Evolutionary conservation across 192 early-diverging fungal genomes (phyloP).

Genomic region (Linnemannia exigua): DNA sequence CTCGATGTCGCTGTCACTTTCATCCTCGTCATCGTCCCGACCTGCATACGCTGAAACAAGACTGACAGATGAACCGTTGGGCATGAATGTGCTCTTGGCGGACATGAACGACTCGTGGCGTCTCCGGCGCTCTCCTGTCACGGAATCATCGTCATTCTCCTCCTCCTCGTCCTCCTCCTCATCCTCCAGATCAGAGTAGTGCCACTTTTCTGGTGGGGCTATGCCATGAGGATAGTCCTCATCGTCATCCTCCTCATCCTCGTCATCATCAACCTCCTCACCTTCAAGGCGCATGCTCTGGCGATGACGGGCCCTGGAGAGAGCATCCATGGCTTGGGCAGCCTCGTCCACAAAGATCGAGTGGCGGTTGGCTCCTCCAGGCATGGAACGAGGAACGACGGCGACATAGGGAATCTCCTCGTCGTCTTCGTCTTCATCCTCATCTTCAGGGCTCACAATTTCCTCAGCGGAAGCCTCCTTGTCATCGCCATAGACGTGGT

Average conservation of each 20-base stretch:
- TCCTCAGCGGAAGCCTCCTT: background rate
- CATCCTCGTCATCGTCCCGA: slow-evolving; percentile 31
- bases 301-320: slow-evolving; percentile 43
- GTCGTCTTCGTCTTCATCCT: slow-evolving; percentile 13
- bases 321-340: slow-evolving; percentile 50
- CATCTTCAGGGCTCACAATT: background rate
- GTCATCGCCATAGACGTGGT: slow-evolving; percentile 20
- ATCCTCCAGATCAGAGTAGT: slow-evolving; percentile 49
- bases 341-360: slow-evolving; percentile 55
- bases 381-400: slow-evolving; percentile 13
- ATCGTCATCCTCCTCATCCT: slow-evolving; percentile 31
- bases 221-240: slow-evolving; percentile 32
- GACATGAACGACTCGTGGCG: slow-evolving; percentile 56
- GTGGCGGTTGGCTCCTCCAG: slow-evolving; percentile 30
- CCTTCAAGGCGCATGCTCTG: slow-evolving; percentile 39
- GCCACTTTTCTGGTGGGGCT: slow-evolving; percentile 52
- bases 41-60: slow-evolving; percentile 28
- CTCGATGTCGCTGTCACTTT: background rate
- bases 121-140: slow-evolving; percentile 18
- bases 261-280: slow-evolving; percentile 4
- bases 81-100: slow-evolving; percentile 41
- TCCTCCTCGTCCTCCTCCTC: slow-evolving; percentile 30
- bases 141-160: slow-evolving; percentile 22
- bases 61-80: slow-evolving; percentile 41
- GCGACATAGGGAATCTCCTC: slow-evolving; percentile 29